Evolutionary conservation across 2,329 filamentous ascomycete species (phyloP).

Genomic region (Pyrenophora seminiperda): DNA sequence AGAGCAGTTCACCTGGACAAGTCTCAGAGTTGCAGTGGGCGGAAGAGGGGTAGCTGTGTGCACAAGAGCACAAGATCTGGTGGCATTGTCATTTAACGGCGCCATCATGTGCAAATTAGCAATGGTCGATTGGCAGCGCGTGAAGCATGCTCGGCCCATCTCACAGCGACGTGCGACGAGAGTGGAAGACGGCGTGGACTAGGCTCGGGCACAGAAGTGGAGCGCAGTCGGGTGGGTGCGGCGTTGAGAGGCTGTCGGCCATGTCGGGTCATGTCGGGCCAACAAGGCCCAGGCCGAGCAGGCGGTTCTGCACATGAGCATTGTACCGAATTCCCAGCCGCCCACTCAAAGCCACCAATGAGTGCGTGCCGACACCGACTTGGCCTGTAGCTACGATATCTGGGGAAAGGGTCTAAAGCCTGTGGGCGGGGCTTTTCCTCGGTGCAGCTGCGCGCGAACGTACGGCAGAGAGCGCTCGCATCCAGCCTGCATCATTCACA

Average conservation of each 20-base stretch:
- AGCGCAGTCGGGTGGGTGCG: slow-evolving; percentile 19
- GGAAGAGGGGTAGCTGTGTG: slow-evolving; percentile 26
- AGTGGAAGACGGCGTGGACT: slow-evolving; percentile 17
- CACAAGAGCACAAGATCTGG: slow-evolving; percentile 15
- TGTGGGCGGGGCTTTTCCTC: slow-evolving; percentile 26
- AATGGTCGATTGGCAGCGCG: no score
- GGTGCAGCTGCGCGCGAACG: slow-evolving; percentile 23
- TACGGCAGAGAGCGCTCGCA: slow-evolving; percentile 29
- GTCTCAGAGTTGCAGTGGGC: slow-evolving; percentile 6
- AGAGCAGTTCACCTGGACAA: slow-evolving; percentile 6
- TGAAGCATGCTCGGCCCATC: slow-evolving; percentile 33
- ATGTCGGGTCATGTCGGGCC: background rate
- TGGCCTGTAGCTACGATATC: slow-evolving; percentile 16
- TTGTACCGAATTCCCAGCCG: slow-evolving; percentile 3
- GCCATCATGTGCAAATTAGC: slow-evolving; percentile 17
- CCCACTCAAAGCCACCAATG: slow-evolving; percentile 25
- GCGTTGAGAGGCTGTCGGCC: slow-evolving; percentile 15
- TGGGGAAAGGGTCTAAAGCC: slow-evolving; percentile 25
- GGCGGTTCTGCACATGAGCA: slow-evolving; percentile 11
- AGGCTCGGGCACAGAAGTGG: slow-evolving; percentile 24
- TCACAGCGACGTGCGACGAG: slow-evolving; percentile 35
- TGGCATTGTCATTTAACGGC: slow-evolving; percentile 29
- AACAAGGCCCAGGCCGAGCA: slow-evolving; percentile 3
- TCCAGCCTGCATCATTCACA: slow-evolving; percentile 28
- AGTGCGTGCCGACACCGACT: slow-evolving; percentile 7